Evolutionary conservation across 2,329 filamentous ascomycete genomes (phyloP).

Genomic region (Cladosporium austrohemisphaericum): DNA sequence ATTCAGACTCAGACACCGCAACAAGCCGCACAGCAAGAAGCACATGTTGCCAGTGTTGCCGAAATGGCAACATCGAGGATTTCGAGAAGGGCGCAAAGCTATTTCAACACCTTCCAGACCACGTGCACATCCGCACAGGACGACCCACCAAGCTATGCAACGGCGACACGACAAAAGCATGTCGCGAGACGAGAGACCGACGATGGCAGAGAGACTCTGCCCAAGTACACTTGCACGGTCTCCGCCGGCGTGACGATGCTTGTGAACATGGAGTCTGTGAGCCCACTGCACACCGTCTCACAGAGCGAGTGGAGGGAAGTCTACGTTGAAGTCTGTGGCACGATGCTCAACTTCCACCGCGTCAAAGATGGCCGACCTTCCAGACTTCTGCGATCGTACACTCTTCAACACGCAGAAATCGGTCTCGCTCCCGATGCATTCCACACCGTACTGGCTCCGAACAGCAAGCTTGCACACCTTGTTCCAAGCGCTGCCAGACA

Average conservation of each 20-base stretch:
- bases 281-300: constrained; percentile 28
- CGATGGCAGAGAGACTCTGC: constrained; percentile 28
- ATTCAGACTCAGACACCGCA: not conserved
- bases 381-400: constrained; percentile 63
- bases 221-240: constrained; percentile 34
- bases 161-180: constrained; percentile 20
- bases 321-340: constrained; percentile 64
- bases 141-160: constrained; percentile 31
- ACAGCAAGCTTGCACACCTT: constrained; percentile 44
- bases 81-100: constrained; percentile 28
- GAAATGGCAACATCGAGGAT: constrained; percentile 14
- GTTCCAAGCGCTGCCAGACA: constrained; percentile 38
- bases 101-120: constrained; percentile 35
- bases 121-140: constrained; percentile 28
- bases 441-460: constrained; percentile 50
- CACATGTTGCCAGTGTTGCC: not conserved
- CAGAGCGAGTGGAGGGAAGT: constrained; percentile 39
- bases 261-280: constrained; percentile 32
- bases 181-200: constrained; percentile 16
- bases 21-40: not conserved
- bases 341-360: constrained; percentile 62
- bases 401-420: constrained; percentile 69
- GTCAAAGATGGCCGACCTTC: constrained; percentile 56
- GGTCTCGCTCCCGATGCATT: constrained; percentile 70
- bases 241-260: constrained; percentile 29